Conservation (phyloP, 2,329 filamentous ascomycete species). For the Coccinonectria pachysandricola region DNA sequence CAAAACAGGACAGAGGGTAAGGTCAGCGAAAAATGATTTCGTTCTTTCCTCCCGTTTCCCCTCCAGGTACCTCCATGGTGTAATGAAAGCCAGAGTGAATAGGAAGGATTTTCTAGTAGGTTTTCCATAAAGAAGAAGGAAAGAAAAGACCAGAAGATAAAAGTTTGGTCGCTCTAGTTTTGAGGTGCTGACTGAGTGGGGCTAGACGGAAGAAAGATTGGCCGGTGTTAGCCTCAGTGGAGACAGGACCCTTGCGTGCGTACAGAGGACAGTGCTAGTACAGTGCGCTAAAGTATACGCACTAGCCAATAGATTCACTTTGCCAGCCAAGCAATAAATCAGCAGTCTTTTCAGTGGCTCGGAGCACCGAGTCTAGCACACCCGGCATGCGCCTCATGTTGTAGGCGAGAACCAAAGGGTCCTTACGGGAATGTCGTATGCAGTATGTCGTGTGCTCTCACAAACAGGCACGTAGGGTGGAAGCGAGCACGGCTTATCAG, state of each 20-base stretch:
- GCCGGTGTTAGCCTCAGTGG: no score
- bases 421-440: conserved; percentile 3
- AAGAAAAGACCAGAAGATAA: conserved; percentile 13
- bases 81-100: conserved; percentile 59
- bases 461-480: conserved; percentile 1
- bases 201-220: conserved; percentile 18
- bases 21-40: conserved; percentile 29
- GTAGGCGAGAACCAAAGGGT: no score
- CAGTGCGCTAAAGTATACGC: no score
- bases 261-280: no score
- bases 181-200: conserved; percentile 6
- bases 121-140: conserved; percentile 22
- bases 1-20: conserved; percentile 38
- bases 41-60: conserved; percentile 64
- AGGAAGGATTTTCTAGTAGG: conserved; percentile 45
- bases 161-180: conserved; percentile 1
- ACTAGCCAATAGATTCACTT: no score
- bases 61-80: conserved; percentile 47
- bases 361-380: no score
- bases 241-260: no score
- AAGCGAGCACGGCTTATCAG: no score
- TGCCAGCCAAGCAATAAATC: no score
- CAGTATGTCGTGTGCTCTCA: conserved; percentile 11
- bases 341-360: no score
- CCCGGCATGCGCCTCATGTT: no score